Conservation (phyloP, 2,329 filamentous ascomycete species). For the Neurospora crassa region DNA sequence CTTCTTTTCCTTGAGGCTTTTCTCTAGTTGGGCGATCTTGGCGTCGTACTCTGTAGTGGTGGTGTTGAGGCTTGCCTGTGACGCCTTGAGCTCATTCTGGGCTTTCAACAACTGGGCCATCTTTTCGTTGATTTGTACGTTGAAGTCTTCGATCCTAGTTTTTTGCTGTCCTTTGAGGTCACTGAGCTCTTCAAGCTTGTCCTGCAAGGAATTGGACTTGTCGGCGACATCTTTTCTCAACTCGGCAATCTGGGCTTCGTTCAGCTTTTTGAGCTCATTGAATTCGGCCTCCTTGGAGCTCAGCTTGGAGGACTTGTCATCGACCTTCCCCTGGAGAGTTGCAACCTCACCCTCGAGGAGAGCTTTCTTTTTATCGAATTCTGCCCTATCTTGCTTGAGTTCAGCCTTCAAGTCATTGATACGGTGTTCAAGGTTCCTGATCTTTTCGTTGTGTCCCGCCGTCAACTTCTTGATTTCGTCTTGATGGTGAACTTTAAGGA, state of each 20-base stretch:
- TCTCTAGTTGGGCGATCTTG: background rate
- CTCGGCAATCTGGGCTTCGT: background rate
- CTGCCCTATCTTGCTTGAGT: background rate
- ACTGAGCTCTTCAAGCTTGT: background rate
- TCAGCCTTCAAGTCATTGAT: background rate
- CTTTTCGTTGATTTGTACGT: background rate
- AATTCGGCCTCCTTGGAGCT: background rate
- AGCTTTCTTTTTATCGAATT: background rate
- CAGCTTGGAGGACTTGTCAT: background rate
- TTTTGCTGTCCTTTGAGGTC: background rate
- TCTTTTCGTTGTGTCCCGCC: background rate
- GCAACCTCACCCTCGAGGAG: background rate
- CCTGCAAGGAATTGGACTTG: background rate
- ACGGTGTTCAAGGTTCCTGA: background rate
- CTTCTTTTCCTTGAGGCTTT: background rate
- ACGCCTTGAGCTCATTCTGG: background rate
- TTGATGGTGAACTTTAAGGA: background rate
- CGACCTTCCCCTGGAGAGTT: background rate
- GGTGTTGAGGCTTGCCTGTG: background rate
- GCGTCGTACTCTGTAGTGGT: background rate
- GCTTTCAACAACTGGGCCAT: background rate
- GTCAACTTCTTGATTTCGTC: background rate
- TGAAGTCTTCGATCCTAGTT: background rate
- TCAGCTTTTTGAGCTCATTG: background rate
- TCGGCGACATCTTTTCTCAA: background rate